Conservation (phyloP, 805 yeast species). For the Metschnikowia picachoensis region DNA sequence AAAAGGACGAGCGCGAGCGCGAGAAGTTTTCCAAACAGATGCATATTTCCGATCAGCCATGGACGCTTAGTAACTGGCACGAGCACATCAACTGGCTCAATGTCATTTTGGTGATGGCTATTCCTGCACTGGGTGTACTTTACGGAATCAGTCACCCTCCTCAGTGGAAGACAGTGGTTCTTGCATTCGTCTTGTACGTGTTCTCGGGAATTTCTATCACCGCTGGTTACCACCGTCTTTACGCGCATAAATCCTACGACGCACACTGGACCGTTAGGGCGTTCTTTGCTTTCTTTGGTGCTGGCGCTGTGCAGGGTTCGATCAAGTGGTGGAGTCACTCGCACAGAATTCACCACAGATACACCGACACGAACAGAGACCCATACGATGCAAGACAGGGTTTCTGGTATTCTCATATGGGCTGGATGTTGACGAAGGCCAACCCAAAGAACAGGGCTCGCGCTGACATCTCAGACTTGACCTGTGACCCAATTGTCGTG, state of each 20-base stretch:
- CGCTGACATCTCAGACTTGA: conserved; percentile 76
- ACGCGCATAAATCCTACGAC: conserved; percentile 71
- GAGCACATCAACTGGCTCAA: conserved; percentile 78
- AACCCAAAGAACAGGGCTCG: conserved; percentile 80
- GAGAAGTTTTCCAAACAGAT: conserved; percentile 35
- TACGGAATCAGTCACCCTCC: conserved; percentile 47
- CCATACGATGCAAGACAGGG: conserved; percentile 85
- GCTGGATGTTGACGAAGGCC: conserved; percentile 80
- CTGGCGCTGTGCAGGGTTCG: conserved; percentile 80
- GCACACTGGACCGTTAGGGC: conserved; percentile 59
- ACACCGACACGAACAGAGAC: conserved; percentile 78
- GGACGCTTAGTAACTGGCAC: conserved; percentile 71
- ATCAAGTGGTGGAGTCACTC: conserved; percentile 88
- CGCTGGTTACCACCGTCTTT: conserved; percentile 80
- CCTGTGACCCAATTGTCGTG: conserved; percentile 73
- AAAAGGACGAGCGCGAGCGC: conserved; percentile 37
- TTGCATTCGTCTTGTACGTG: conserved; percentile 51
- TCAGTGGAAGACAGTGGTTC: conserved; percentile 46
- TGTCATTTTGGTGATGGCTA: conserved; percentile 54
- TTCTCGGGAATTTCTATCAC: conserved; percentile 74
- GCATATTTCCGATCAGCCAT: conserved; percentile 76
- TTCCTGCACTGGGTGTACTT: conserved; percentile 55
- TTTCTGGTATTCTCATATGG: conserved; percentile 79
- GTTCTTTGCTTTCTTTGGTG: conserved; percentile 73
- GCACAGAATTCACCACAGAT: conserved; percentile 83